Evolutionary conservation across 106 monocot species (phyloP), one percentile per base, ranked within the genome.

Genomic region (Triglochin maritima): DNA sequence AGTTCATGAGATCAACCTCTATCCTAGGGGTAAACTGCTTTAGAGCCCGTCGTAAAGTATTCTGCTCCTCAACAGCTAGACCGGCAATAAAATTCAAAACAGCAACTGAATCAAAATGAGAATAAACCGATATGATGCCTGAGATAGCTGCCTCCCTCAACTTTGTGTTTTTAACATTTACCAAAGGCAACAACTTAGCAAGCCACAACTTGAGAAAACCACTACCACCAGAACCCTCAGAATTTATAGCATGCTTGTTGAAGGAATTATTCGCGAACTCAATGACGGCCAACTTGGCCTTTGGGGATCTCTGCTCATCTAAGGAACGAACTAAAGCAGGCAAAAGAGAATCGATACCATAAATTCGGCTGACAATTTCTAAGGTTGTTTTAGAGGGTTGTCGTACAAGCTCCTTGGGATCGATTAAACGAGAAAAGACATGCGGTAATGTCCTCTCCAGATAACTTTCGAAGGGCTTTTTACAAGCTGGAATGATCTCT

Each of bases 161-260:
- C 76, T 92, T 99, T 60, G 82, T 79, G 69, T 99, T 99, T 76
- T 99, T 99, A 69, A 89, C 92, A 79, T 81, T 79, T 57, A 92
- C 98, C 52, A 99, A 71, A 14, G 98, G 92, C 62, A 82, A 80
- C 57, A 99, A 79, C 73, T 99, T 99, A 43, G 88, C 73, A 55
- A 99, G 92, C 98, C 98, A 99, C 7, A 99, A 76, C 76, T 99
- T 99, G 65, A 99, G 86, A 79, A 92, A 86, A 3, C 98, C 92
- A 62, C 78, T 77, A 66, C 80, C 89, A 69, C 60, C 79, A 47
- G 77, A 92, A 69, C 81, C 79, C 59, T 99, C 98, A 62, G 88
- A 74, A 73, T 77, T 86, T 49, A 64, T n/a, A 56, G 76, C 66
- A 67, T 99, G 86, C 56, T 88, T 99, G 81, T 89, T 86, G 60